Base-by-base conservation (phyloP, 2,329 filamentous ascomycete genomes). In the Alternaria incomplexa region DNA sequence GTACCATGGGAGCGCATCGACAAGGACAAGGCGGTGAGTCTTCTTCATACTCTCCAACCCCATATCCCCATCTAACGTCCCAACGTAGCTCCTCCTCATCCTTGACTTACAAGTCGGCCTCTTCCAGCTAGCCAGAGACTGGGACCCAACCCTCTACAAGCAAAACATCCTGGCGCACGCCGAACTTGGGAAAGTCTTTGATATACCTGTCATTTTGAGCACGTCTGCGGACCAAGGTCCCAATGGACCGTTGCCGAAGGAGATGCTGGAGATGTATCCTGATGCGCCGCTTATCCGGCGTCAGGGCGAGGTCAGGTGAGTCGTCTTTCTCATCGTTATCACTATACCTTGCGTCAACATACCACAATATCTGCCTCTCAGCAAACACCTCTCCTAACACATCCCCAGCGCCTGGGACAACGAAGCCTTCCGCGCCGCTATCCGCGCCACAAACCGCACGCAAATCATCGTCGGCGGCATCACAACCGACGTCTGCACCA, bases 401-500 rank as follows among this genome's bases (percentile, higher is more conserved):
- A 15, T 11, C n/a, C 3, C 10, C 55, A 79, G 76, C 73, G 91
- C 91, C 3, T 93, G 90, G 91, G 91, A 93, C 74, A 93, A 92
- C 70, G 69, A 84, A 3, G 86, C 91, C 0, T 93, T 93, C 82
- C 85, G 85, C 36, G 83, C 82, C 2, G 90, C 91, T 2, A 84
- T 93, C 64, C 80, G 84, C 66, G 89, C 89, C 2, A 86, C 89
- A 5, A 86, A 86, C 61, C 89, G 88, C 76, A 88, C 84, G 28
- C 91, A 93, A 76, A 82, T 93, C 70, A 91, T 93, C 73, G 78
- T 94, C 15, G 90, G 84, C 3, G 90, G 91, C 8, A 92, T 93
- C 71, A 85, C 87, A 3, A 93, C 91, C 0, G 91, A 93, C 76
- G 90, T 93, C 62, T 93, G 90, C 84, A 91, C 89, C 22, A 83